A percentile compares a stretch with the other conserved stretches of the same genome.
Evolutionary conservation across 73 alveolate species (phyloP).

Genomic region (Paramecium sonneborni): DNA sequence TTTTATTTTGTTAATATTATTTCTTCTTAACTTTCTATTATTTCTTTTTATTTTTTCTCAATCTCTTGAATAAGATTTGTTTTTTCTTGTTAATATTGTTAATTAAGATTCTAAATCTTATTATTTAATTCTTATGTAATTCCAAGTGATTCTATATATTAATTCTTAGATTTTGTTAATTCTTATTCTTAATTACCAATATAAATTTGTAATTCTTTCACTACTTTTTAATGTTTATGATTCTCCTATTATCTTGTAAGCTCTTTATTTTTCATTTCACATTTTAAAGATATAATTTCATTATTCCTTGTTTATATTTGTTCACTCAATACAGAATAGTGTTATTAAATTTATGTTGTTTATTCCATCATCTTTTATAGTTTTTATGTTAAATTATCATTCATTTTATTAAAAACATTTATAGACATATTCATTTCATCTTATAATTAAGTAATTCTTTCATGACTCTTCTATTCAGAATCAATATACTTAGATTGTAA

Average conservation of each 20-base stretch:
- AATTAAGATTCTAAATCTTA: not conserved
- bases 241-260: not conserved
- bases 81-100: not conserved
- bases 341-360: not conserved
- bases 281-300: not conserved
- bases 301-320: not conserved
- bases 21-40: not conserved
- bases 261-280: not conserved
- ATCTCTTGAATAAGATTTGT: not conserved
- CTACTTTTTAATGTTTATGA: not conserved
- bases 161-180: not conserved
- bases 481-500: not conserved
- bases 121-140: not conserved
- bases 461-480: constrained; percentile 8
- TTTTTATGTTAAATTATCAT: not conserved
- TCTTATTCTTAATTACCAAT: not conserved
- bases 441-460: not conserved
- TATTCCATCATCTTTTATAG: not conserved
- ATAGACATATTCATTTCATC: not conserved
- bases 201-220: not conserved
- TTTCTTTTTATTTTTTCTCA: not conserved
- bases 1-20: not conserved
- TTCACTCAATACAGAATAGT: not conserved
- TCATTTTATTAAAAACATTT: not conserved
- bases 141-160: not conserved